Conservation (phyloP, 345 rosid species). For the Melaleuca alternifolia region DNA sequence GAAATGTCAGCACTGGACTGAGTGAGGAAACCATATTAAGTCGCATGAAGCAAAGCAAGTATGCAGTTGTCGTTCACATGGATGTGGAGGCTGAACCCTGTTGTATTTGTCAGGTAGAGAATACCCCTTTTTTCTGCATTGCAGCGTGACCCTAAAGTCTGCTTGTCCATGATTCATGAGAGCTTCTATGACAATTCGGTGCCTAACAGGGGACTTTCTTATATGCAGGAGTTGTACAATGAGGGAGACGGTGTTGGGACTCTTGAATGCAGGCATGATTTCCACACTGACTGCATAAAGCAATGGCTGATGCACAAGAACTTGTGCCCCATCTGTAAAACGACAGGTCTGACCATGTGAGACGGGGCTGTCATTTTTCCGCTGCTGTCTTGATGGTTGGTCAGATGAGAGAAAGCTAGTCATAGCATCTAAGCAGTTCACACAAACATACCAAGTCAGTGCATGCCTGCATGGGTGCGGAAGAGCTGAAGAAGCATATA, state of each 20-base stretch:
- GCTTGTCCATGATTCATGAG: neutral
- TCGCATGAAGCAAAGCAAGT: conserved; percentile 36
- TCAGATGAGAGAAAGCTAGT: neutral
- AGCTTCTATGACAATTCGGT: neutral
- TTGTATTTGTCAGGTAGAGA: conserved; percentile 74
- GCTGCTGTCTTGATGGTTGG: neutral
- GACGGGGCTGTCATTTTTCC: neutral
- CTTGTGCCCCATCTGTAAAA: conserved; percentile 13
- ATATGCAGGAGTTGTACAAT: conserved; percentile 5
- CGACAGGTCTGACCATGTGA: neutral
- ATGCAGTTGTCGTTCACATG: conserved; percentile 1
- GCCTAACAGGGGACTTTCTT: neutral
- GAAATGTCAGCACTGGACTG: conserved; percentile 80
- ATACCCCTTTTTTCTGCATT: neutral
- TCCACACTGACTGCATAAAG: conserved; percentile 9
- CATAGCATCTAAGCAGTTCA: neutral
- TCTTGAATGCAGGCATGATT: conserved; percentile 14
- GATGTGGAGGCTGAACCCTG: conserved; percentile 70
- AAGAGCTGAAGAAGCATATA: neutral
- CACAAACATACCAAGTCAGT: neutral
- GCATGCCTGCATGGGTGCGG: neutral
- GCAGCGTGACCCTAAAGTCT: neutral
- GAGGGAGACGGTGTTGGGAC: conserved; percentile 8
- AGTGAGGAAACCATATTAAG: conserved; percentile 50
- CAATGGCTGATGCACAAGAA: conserved; percentile 16